Conservation (phyloP, 1,284 basidiomycete genomes). For the Sphagnurus paluster region DNA sequence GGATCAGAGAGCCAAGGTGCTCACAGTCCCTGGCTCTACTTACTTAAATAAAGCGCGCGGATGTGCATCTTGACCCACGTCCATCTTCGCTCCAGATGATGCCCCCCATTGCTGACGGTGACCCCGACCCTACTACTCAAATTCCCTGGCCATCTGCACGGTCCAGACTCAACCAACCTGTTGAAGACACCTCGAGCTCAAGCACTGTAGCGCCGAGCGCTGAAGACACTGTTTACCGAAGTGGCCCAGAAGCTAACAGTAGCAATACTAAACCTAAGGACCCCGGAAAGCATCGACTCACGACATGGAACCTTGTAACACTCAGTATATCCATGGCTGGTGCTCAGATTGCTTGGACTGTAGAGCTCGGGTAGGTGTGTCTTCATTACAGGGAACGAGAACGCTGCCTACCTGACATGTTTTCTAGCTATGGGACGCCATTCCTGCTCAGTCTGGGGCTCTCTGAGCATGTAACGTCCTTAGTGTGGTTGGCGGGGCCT, state of each 20-base stretch:
- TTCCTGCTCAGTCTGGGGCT: slow-evolving; percentile 89
- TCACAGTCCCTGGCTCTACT: slow-evolving; percentile 12
- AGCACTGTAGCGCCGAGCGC: slow-evolving; percentile 13
- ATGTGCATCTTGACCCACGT: slow-evolving; percentile 20
- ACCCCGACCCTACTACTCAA: slow-evolving; percentile 72
- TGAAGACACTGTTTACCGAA: slow-evolving; percentile 20
- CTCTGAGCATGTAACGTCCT: slow-evolving; percentile 86
- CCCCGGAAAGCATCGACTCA: slow-evolving; percentile 41
- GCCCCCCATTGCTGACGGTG: slow-evolving; percentile 54
- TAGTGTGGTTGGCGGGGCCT: slow-evolving; percentile 97
- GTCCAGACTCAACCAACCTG: slow-evolving; percentile 31
- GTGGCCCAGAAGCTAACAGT: slow-evolving; percentile 20
- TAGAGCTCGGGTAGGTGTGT: slow-evolving; percentile 77
- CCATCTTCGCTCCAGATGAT: slow-evolving; percentile 40
- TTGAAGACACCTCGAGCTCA: slow-evolving; percentile 17
- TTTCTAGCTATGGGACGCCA: slow-evolving; percentile 85
- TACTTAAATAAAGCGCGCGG: slow-evolving; percentile 12
- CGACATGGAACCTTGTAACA: slow-evolving; percentile 75
- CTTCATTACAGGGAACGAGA: background rate
- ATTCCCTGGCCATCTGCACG: slow-evolving; percentile 71
- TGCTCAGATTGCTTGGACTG: slow-evolving; percentile 91
- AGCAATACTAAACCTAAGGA: slow-evolving; percentile 18
- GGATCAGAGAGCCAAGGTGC: slow-evolving; percentile 11
- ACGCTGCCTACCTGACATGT: slow-evolving; percentile 15
- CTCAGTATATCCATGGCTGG: slow-evolving; percentile 86